A percentile compares a stretch with the other conserved stretches of the same genome.
Conservation (phyloP, 2,329 filamentous ascomycete genomes). For the Colletotrichum acutatum region DNA sequence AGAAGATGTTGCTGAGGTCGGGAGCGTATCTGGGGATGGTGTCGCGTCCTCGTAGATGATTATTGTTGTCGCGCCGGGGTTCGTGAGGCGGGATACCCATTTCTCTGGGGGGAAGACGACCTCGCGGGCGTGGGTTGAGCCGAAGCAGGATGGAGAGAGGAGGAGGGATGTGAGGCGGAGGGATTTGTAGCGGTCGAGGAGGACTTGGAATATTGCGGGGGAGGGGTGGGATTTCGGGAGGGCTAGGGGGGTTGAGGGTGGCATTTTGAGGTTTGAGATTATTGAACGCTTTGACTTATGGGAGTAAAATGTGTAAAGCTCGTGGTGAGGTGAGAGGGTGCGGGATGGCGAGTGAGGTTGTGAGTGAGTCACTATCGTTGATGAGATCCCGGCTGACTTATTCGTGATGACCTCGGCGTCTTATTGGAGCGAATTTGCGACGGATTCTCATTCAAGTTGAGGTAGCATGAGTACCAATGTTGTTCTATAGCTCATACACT, state of each 20-base stretch:
- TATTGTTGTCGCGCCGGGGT: conserved; percentile 20
- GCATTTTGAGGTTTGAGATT: not conserved
- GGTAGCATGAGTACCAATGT: too few relatives aligned
- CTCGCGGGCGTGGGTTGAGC: conserved; percentile 27
- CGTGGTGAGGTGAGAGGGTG: too few relatives aligned
- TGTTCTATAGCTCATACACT: too few relatives aligned
- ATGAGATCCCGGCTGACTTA: not conserved
- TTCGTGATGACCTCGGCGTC: not conserved
- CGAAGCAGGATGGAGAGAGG: conserved; percentile 24
- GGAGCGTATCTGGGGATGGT: too few relatives aligned
- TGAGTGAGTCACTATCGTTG: not conserved
- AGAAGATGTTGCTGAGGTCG: not conserved
- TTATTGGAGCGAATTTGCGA: not conserved
- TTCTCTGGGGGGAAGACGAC: conserved; percentile 5
- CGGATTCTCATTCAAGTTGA: too few relatives aligned
- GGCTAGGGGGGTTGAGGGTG: not conserved
- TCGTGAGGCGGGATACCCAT: conserved; percentile 14
- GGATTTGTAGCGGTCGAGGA: conserved; percentile 16
- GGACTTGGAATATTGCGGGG: not conserved
- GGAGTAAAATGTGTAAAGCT: not conserved
- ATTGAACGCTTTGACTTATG: not conserved
- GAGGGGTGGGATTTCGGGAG: conserved; percentile 20
- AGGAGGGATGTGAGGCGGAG: conserved; percentile 26
- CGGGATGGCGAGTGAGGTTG: not conserved
- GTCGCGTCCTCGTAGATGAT: conserved; percentile 1